Conservation (phyloP, 2,329 filamentous ascomycete genomes). For the Botrytis fabae region DNA sequence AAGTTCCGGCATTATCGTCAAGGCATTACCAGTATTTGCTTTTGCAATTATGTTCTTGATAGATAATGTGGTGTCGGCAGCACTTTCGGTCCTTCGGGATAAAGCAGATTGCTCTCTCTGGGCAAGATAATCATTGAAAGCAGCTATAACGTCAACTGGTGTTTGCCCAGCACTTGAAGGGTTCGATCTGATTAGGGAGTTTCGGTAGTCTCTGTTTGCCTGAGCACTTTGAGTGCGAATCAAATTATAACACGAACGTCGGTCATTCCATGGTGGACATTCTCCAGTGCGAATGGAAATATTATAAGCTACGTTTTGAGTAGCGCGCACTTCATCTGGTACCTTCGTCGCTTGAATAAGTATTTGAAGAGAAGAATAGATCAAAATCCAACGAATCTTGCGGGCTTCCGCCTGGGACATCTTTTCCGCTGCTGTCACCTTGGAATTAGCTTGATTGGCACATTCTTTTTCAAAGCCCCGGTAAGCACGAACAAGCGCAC, state of each 20-base stretch:
- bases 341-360: constrained; percentile 62
- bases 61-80: constrained; percentile 30
- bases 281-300: constrained; percentile 34
- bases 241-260: constrained; percentile 27
- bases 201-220: constrained; percentile 25
- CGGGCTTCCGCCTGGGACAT: constrained; percentile 65
- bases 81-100: constrained; percentile 24
- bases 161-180: constrained; percentile 8
- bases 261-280: constrained; percentile 36
- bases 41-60: constrained; percentile 35
- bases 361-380: constrained; percentile 74
- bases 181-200: constrained; percentile 1
- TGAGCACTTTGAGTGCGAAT: constrained; percentile 32
- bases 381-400: constrained; percentile 75
- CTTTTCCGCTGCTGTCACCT: constrained; percentile 57
- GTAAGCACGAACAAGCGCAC: constrained; percentile 65
- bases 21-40: constrained; percentile 39
- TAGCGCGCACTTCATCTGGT: constrained; percentile 61
- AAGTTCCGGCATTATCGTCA: constrained; percentile 35
- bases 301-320: constrained; percentile 57
- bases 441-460: constrained; percentile 49
- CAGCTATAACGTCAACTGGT: constrained; percentile 48
- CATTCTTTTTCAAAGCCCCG: constrained; percentile 66
- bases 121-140: constrained; percentile 55
- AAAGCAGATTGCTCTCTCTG: constrained; percentile 32